Percentiles rank a stretch among this genome's conserved stretches.
Evolutionary conservation across 352 stramenopile species (phyloP).

Genomic region (Globisporangium recalcitrans): DNA sequence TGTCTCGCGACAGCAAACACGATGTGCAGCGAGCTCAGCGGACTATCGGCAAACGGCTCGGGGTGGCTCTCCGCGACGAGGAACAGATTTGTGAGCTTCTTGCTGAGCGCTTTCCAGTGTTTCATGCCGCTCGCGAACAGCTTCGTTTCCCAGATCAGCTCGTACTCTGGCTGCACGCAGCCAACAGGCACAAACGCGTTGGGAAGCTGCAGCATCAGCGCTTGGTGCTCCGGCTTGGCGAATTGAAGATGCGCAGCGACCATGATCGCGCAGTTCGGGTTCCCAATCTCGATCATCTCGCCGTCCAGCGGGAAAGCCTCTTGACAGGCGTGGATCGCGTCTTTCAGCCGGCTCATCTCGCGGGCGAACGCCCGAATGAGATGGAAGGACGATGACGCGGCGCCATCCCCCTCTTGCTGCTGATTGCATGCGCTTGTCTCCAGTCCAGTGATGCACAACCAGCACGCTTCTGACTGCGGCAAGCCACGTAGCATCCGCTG

Average conservation of each 20-base stretch:
- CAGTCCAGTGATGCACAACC: slow-evolving; percentile 37
- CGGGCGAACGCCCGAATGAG: slow-evolving; percentile 31
- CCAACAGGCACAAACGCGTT: slow-evolving; percentile 38
- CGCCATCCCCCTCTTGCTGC: not conserved
- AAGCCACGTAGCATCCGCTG: slow-evolving; percentile 32
- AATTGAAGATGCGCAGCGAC: slow-evolving; percentile 32
- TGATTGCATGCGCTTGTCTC: slow-evolving; percentile 15
- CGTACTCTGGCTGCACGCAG: slow-evolving; percentile 23
- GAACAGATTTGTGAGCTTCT: slow-evolving; percentile 31
- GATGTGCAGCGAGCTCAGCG: slow-evolving; percentile 22
- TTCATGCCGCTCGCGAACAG: slow-evolving; percentile 36
- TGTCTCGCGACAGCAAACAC: slow-evolving; percentile 26
- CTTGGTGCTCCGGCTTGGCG: slow-evolving; percentile 24
- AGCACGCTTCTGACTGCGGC: slow-evolving; percentile 36
- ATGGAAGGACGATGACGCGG: slow-evolving; percentile 1
- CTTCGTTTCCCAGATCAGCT: slow-evolving; percentile 33
- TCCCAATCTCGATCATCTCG: slow-evolving; percentile 29
- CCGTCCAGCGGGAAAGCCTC: slow-evolving; percentile 31
- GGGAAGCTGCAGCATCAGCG: slow-evolving; percentile 42
- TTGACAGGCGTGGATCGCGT: slow-evolving; percentile 35
- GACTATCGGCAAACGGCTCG: slow-evolving; percentile 14
- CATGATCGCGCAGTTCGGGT: slow-evolving; percentile 30
- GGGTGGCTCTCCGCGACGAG: slow-evolving; percentile 25
- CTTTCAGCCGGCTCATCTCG: slow-evolving; percentile 44
- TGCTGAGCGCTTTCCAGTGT: slow-evolving; percentile 38